Evolutionary conservation across 345 rosid genomes (phyloP), one percentile per base, ranked within the genome.

Genomic region (Geranium rotundifolium): DNA sequence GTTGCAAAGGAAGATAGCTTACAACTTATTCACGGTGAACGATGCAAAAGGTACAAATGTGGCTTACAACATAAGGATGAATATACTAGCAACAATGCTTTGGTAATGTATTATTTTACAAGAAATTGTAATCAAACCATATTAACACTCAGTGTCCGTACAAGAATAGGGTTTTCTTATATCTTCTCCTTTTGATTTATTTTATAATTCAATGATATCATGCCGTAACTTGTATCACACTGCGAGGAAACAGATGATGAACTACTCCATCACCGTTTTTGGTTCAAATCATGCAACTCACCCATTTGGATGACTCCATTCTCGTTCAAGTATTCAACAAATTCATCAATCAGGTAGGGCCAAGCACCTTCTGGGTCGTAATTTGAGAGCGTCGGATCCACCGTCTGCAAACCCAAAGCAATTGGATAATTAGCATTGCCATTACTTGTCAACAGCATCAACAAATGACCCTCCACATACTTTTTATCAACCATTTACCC

Each of bases 331-430:
- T 88, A 90, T 64, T 93, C 99, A n/a, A 85, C 97, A 18, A 93
- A 93, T 71, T 93, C 99, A 68, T 93, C 99, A 5, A 88, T 88
- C 57, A 93, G 95, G 75, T 90, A 90, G 0, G 99, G 97, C 99
- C 99, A 93, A 15, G 96, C 99, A 64, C 97, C 96, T 78, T 93
- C 97, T 0, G 95, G 83, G 29, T 86, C 96, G 59, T 93, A 93
- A 64, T 86, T 90, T 16, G 90, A 78, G 50, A 93, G 76, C 17
- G 58, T 57, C 0, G 85, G 81, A 57, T 88, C 92, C 68, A 88
- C 89, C 0, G 60, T 81, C 99, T 90, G 87, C 75, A 71, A 54
- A 46, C 12, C 52, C 3, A 1, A 46, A 46, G 52, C 52, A 9
- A 46, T 23, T 2, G 16, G 14, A 46, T 7, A 9, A 46, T 46